Evolutionary conservation across 306 rosid species (phyloP).

Genomic region (Sicyos baderoa): DNA sequence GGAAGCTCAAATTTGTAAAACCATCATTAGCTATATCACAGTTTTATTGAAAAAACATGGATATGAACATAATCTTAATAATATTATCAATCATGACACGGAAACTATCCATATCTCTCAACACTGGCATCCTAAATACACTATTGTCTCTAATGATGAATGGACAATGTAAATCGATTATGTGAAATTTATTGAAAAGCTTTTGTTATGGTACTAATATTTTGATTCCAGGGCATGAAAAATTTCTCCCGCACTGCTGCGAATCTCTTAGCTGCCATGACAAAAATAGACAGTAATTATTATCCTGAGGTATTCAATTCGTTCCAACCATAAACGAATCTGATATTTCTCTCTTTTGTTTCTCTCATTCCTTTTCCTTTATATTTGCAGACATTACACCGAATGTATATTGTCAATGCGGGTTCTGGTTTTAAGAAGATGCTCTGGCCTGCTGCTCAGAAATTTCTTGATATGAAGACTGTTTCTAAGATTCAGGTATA

Average conservation of each 20-base stretch:
- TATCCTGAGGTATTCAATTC: conserved; percentile 75
- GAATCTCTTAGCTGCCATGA: conserved; percentile 62
- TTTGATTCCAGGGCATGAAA: conserved; percentile 70
- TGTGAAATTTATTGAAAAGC: background rate
- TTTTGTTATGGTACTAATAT: background rate
- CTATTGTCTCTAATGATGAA: background rate
- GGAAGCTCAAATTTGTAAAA: background rate
- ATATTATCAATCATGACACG: background rate
- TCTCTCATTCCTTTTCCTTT: conserved; percentile 10
- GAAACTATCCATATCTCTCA: background rate
- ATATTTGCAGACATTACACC: conserved; percentile 63
- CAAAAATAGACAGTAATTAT: conserved; percentile 72
- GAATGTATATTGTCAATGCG: conserved; percentile 87
- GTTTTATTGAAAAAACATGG: background rate
- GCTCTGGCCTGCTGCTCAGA: conserved; percentile 97
- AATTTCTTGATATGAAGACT: conserved; percentile 77
- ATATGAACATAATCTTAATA: background rate
- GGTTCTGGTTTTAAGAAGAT: conserved; percentile 89
- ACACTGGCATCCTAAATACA: background rate
- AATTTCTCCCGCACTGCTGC: conserved; percentile 79
- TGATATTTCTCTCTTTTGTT: background rate
- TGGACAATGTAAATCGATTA: background rate
- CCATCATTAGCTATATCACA: background rate
- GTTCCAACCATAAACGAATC: background rate
- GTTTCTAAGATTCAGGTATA: conserved; percentile 77